Base-by-base conservation (phyloP, 768 basidiomycete species). In the Phylloporus sp. region DNA sequence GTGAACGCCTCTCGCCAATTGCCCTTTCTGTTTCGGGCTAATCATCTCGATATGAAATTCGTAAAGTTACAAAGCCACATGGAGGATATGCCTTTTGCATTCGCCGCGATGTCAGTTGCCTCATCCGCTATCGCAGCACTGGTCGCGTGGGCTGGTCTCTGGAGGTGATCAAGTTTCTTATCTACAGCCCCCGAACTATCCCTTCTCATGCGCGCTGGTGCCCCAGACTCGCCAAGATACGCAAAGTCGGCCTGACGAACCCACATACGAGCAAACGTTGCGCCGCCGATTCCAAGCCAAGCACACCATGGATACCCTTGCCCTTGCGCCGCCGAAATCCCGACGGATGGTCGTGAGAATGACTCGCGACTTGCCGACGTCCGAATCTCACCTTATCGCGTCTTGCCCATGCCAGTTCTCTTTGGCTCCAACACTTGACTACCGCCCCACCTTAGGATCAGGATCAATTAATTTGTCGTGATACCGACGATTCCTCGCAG, bases 71-170 rank as follows among this genome's bases (percentile, higher is more conserved):
- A 76, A 49, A 88, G 81, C 54, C 80, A 84, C 58, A 60, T 92
- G 52, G 92, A 95, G 61, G 63, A 71, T 6, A 75, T 81, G 50
- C 79, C 82, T 10, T 84, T 81, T 58, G 91, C 86, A 5, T 94
- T 94, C 65, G 76, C 76, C 41, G 71, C 67, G 35, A 78, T 87
- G 70, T 79, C 85, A 15, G 73, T 71, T 20, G 59, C 74, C 14
- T 81, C 88, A 9, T 71, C 80, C 24, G 68, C 74, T 43, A 56
- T 85, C 28, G 82, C 84, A 3, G 58, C 80, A 23, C 49, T 83
- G 31, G 79, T 88, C 40, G 80, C 81, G n/a, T 74, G 75, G 66
- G 61, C 71, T 29, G 89, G 89, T 5, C 69, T 90, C 18, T 77
- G 86, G 54, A 83, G 74, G 74, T 83, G 60, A 43, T 62, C 34